These are phyloP conservation scores for Astrephomene gubernaculifera DNA, from an alignment of 139 green algal species.

Conservation along the genomic window DNA sequence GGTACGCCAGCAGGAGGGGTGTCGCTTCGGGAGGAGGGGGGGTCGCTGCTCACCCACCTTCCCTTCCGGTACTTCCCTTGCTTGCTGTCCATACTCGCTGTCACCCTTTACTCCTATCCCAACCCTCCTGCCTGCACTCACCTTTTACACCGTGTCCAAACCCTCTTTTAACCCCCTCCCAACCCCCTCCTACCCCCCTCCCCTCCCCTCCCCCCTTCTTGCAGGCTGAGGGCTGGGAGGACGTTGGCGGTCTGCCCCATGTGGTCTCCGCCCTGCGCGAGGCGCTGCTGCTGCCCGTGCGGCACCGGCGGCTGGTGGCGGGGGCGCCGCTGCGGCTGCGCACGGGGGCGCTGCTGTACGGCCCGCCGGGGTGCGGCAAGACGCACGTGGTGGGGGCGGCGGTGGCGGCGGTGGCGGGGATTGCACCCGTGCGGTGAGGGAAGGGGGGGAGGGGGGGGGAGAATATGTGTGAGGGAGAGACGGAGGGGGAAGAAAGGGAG, in stretches of 20 bases:
- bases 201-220: not conserved
- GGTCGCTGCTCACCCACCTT: no score
- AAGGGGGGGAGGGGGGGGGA: not conserved
- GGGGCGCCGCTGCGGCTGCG: slow-evolving; percentile 87
- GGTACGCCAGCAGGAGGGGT: no score
- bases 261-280: slow-evolving; percentile 84
- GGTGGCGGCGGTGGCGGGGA: slow-evolving; percentile 70
- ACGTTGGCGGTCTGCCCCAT: slow-evolving; percentile 89
- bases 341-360: slow-evolving; percentile 96
- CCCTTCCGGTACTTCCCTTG: no score
- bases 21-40: no score
- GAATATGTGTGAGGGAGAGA: not conserved
- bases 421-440: slow-evolving; percentile 47
- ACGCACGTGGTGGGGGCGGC: slow-evolving; percentile 90
- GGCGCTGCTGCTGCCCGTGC: slow-evolving; percentile 84
- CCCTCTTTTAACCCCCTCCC: no score
- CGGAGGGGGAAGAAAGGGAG: not conserved
- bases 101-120: no score
- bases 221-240: slow-evolving; percentile 74
- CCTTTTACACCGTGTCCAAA: no score
- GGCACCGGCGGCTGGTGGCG: slow-evolving; percentile 63
- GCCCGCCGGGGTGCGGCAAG: slow-evolving; percentile 96
- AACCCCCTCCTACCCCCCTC: not conserved
- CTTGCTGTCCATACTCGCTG: no score
- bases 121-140: not conserved